phyloP scores from a whole-genome alignment of 1,139 yeast species.

The Lodderomyces jiufengensis region DNA sequence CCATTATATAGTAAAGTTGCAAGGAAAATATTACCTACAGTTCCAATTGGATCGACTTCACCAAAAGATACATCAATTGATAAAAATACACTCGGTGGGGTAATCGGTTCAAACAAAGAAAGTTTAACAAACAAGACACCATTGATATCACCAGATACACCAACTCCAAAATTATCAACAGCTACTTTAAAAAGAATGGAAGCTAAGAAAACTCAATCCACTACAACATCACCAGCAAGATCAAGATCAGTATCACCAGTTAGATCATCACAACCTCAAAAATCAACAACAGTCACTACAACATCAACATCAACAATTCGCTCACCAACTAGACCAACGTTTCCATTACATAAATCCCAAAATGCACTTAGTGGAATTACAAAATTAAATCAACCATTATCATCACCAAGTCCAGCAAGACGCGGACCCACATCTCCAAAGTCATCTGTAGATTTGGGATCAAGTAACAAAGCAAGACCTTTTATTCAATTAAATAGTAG shows the following conservation, averaged over 20 bases:
- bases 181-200: constrained; percentile 35
- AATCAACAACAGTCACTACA: constrained; percentile 4
- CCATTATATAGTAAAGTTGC: constrained; percentile 30
- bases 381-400: constrained; percentile 3
- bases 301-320: neutral
- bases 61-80: constrained; percentile 2
- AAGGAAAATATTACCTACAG: constrained; percentile 30
- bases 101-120: constrained; percentile 1
- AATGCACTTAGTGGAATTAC: neutral
- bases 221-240: constrained; percentile 6
- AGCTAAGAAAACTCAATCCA: constrained; percentile 3
- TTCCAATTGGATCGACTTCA: constrained; percentile 11
- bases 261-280: constrained; percentile 8
- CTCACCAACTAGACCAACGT: neutral
- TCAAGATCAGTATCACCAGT: constrained; percentile 8
- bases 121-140: neutral
- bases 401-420: constrained; percentile 4
- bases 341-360: neutral
- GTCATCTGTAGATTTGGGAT: neutral
- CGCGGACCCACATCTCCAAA: constrained; percentile 4
- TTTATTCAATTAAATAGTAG: constrained; percentile 5
- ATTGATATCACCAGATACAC: constrained; percentile 4
- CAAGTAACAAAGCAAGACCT: constrained; percentile 6
- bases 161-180: constrained; percentile 20
- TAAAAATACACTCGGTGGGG: constrained; percentile 7